Conservation (phyloP, 2,329 filamentous ascomycete genomes). For the Dothistroma pini region DNA sequence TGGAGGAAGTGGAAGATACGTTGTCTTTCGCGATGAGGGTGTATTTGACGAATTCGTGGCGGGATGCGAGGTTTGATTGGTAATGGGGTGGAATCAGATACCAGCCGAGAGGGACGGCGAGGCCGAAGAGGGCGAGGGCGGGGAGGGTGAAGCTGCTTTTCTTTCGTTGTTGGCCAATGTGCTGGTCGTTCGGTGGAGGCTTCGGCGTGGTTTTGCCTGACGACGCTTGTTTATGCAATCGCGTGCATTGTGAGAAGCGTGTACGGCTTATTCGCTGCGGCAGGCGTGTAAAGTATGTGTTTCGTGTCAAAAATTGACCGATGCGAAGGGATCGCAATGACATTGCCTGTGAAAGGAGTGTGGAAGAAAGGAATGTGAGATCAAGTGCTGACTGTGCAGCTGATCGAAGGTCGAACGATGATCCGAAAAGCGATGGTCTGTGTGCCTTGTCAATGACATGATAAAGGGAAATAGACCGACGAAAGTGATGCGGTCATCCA, state of each 20-base stretch:
- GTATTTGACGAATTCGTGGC: conserved; percentile 45
- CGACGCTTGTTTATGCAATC: not conserved
- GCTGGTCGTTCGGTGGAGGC: not conserved
- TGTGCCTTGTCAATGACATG: not conserved
- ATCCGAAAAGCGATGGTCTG: not conserved
- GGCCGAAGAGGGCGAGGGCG: conserved; percentile 22
- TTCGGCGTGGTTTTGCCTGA: not conserved
- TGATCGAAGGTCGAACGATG: not conserved
- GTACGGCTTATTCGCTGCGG: not conserved
- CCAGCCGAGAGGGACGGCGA: conserved; percentile 24
- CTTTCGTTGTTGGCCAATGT: conserved; percentile 9
- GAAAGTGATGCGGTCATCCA: not conserved
- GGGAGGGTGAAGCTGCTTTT: conserved; percentile 13
- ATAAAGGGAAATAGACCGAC: not conserved
- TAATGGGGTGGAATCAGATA: conserved; percentile 15
- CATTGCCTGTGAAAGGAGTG: conserved; percentile 1
- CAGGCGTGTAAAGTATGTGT: not conserved
- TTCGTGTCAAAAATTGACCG: not conserved
- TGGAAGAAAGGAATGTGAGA: not conserved
- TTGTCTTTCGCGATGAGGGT: conserved; percentile 58
- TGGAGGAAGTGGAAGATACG: conserved; percentile 64
- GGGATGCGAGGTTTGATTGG: conserved; percentile 7
- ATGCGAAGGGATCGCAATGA: not conserved
- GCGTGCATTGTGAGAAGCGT: conserved; percentile 5
- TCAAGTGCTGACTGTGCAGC: not conserved